These are phyloP conservation scores for Yarrowia galli DNA, from an alignment of 1,139 yeast species.

Conservation along the genomic window DNA sequence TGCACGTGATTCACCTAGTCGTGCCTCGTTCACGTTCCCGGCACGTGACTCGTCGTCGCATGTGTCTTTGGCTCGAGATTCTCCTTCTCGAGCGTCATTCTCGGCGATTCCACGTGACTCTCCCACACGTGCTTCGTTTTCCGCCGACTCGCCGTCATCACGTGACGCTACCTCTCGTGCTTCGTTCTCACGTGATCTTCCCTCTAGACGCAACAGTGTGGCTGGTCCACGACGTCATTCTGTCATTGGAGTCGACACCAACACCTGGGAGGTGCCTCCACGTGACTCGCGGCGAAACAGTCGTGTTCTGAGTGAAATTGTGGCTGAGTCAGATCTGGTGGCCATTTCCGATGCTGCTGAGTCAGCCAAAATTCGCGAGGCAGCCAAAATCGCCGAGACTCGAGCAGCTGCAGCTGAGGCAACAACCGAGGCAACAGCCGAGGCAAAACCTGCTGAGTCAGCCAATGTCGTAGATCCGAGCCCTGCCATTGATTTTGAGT, in stretches of 20 bases:
- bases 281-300: conserved; percentile 15
- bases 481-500: neutral
- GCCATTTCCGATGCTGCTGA: conserved; percentile 5
- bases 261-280: conserved; percentile 24
- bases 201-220: neutral
- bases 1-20: neutral
- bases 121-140: neutral
- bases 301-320: neutral
- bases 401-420: neutral
- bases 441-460: neutral
- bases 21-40: neutral
- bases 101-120: neutral
- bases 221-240: neutral
- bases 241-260: neutral
- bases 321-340: conserved; percentile 14
- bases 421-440: neutral
- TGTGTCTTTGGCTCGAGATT: neutral
- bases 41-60: neutral
- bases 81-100: neutral
- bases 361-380: neutral
- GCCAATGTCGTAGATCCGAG: neutral
- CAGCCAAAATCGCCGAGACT: neutral
- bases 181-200: neutral
- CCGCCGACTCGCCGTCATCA: no score
- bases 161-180: neutral